Evolutionary conservation across 2,329 filamentous ascomycete genomes (phyloP).

Genomic region (Ceratocystiopsis sp.): DNA sequence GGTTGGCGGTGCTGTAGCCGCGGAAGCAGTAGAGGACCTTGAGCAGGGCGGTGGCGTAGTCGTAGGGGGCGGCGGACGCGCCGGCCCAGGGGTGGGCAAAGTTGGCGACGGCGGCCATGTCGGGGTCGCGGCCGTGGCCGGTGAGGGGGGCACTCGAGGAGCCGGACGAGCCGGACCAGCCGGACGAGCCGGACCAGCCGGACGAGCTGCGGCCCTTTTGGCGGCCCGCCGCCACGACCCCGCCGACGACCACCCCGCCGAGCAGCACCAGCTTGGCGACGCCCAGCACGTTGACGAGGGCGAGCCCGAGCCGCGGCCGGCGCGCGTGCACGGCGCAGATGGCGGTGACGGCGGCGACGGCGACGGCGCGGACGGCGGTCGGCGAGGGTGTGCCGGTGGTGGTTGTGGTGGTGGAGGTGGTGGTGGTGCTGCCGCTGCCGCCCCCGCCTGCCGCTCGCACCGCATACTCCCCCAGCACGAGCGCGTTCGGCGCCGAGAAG

Average conservation of each 20-base stretch:
- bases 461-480: constrained; percentile 33
- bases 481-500: constrained; percentile 33
- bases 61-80: constrained; percentile 22
- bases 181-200: too few species aligned
- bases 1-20: constrained; percentile 37
- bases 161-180: too few species aligned
- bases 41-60: constrained; percentile 32
- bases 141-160: neutral
- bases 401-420: too few species aligned
- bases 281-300: constrained; percentile 30
- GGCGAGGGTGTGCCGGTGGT: constrained; percentile 18
- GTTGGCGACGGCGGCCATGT: constrained; percentile 13
- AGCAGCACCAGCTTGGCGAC: constrained; percentile 32
- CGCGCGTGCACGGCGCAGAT: constrained; percentile 29
- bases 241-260: constrained; percentile 25
- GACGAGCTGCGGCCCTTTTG: too few species aligned
- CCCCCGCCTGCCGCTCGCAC: too few species aligned
- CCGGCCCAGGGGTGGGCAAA: constrained; percentile 22
- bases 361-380: constrained; percentile 27
- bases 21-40: constrained; percentile 39
- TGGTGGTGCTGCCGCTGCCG: too few species aligned
- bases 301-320: constrained; percentile 28
- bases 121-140: constrained; percentile 9
- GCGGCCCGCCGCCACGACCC: too few species aligned
- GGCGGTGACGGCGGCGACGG: constrained; percentile 26